Percentiles rank a stretch among this genome's conserved stretches.
Conservation (phyloP, 768 basidiomycete species). For the Hysterangium stoloniferum region DNA sequence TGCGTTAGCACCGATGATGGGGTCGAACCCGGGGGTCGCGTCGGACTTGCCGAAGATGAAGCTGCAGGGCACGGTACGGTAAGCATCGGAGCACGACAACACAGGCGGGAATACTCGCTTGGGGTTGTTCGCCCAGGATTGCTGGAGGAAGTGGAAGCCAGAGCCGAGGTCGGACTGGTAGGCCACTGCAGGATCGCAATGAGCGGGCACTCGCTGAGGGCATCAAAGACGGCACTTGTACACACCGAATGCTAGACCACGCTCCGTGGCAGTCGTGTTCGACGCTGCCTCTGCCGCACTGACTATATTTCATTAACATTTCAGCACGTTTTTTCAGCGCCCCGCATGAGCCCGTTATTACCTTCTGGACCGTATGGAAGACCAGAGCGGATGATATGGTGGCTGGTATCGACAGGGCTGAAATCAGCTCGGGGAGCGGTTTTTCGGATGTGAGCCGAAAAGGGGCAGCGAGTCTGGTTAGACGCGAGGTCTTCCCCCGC, state of each 20-base stretch:
- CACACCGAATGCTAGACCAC: constrained; percentile 41
- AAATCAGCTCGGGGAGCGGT: constrained; percentile 30
- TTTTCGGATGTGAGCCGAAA: constrained; percentile 41
- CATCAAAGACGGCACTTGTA: not conserved
- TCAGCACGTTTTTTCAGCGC: not conserved
- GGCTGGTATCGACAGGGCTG: constrained; percentile 9
- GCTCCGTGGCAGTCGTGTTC: constrained; percentile 34
- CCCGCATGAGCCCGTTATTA: not conserved
- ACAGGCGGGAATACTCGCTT: constrained; percentile 3
- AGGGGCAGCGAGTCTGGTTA: constrained; percentile 27
- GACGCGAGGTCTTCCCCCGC: constrained; percentile 16
- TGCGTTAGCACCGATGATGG: constrained; percentile 32
- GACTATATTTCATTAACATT: constrained; percentile 16
- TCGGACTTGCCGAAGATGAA: constrained; percentile 20
- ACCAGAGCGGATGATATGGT: constrained; percentile 41
- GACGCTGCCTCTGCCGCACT: constrained; percentile 29
- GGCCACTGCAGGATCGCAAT: constrained; percentile 16
- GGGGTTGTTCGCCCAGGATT: constrained; percentile 11
- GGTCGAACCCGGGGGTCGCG: constrained; percentile 35
- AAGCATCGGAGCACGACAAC: not conserved
- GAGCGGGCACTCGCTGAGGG: not conserved
- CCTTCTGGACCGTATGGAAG: constrained; percentile 46
- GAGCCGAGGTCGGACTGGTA: constrained; percentile 26
- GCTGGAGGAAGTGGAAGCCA: constrained; percentile 28
- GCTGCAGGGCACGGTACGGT: constrained; percentile 24